Evolutionary conservation across 495 filamentous ascomycete species (phyloP), one percentile per base, ranked within the genome.

Genomic region (Penicillium crystallinum): DNA sequence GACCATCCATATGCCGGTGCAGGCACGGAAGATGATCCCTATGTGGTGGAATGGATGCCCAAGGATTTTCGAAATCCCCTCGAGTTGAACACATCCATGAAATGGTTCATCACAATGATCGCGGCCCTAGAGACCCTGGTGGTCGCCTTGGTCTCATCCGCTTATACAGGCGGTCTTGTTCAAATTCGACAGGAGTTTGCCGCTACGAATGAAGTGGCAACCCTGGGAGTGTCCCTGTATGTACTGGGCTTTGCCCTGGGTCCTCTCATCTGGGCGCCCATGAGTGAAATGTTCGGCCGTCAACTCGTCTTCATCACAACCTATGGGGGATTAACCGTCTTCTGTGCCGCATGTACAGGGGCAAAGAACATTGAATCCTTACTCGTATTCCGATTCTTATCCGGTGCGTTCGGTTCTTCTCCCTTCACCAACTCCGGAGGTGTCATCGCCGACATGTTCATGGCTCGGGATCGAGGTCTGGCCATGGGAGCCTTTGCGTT

Each of bases 141-240:
- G 7, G 85, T 90, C 10, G 73, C 87, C 17, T 81, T 91, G 42
- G 83, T 81, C 29, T 87, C 83, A 2, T 87, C 86, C 3, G 86
- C 85, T 3, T 90, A 84, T 54, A 71, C 84, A 19, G 84, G 86
- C 19, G 86, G 87, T 44, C 67, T 86, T 7, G 59, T 68, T 7
- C 68, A 84, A 50, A 77, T 88, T 31, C 69, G 81, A 37, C 42
- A 37, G 10, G 71, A 79, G 22, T 87, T 87, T 55, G 36, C 74
- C 17, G 67, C 82, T 34, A 73, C 71, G 21, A 62, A 70, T 1
- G 80, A 81, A 36, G 66, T 87, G 6, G 77, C 77, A 11, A 79
- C 81, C 17, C 63, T 87, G 3, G 85, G 84, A 6, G 61, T 89
- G 14, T 87, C 84, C n/a, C 66, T 87, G 37, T 89, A 84, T 58